Evolutionary conservation across 768 basidiomycete genomes (phyloP), one percentile per base, ranked within the genome.

Genomic region (Xerocomellus chrysenteron): DNA sequence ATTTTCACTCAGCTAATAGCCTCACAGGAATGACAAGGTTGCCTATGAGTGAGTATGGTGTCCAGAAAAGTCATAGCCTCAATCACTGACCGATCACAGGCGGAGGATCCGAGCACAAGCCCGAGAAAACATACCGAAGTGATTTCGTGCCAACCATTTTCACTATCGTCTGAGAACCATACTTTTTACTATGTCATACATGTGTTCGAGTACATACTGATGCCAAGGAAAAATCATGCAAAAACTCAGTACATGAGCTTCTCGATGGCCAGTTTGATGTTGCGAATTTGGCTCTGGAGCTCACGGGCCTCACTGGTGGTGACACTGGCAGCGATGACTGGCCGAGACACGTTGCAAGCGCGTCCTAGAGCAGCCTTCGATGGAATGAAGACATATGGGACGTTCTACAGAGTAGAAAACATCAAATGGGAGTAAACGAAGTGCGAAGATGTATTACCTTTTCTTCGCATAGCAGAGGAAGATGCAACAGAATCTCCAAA

Each of bases 401-500:
- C 94, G 77, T 96, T 97, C 93, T 92, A 61, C n/a, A 54, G 19
- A 46, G 21, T 30, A 50, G 12, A 41, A 41, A 62, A 55, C 24
- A 48, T 51, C 50, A 42, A 11, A n/a, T 35, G 4, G 14, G 24
- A 30, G 33, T 35, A 35, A 17, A 43, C 13, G 4, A 37, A 49
- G 32, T 42, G 42, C 47, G 5, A 43, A 26, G 28, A 54, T 39
- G 61, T 76, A 9, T 5, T 51, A 88, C 92, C 85, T 99, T 99
- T 79, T 99, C 97, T 74, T 99, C 97, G 69, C 97, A 99, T 28
- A 99, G 81, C 57, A 99, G 81, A 37, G 97, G 97, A 32, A 99
- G 86, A 75, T 99, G 97, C 60, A 99, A 84, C 52, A 99, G 77
- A 74, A 99, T 99, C 73, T 98, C 97, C 66, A 99, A 82, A 46